Percentiles rank a stretch among this genome's conserved stretches.
Evolutionary conservation across 1,284 basidiomycete species (phyloP).

Genomic region (Fomitopsis pinicola): DNA sequence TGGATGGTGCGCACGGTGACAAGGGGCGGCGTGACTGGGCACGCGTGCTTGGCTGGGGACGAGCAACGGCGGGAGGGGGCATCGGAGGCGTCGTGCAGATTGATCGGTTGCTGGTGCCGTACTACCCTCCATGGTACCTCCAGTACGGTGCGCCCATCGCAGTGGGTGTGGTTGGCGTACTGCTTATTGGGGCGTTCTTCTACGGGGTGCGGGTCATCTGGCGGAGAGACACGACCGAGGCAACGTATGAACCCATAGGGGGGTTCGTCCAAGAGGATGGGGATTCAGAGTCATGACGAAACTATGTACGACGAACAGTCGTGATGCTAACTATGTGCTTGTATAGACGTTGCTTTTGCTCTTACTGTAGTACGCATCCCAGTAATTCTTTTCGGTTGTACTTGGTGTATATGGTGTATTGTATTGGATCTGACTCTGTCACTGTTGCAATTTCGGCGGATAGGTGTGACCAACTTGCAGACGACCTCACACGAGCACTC

Average conservation of each 20-base stretch:
- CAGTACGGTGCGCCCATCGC: constrained; percentile 61
- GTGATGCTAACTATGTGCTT: not conserved
- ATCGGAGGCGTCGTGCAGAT: constrained; percentile 87
- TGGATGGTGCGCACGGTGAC: constrained; percentile 82
- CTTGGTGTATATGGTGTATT: constrained; percentile 11
- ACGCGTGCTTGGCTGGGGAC: constrained; percentile 74
- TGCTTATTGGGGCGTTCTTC: constrained; percentile 68
- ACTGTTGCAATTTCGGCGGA: not conserved
- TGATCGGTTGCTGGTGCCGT: constrained; percentile 81
- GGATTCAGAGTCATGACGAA: constrained; percentile 25
- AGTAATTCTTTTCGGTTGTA: constrained; percentile 13
- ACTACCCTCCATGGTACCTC: constrained; percentile 79
- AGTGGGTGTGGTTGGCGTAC: constrained; percentile 52
- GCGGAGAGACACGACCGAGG: constrained; percentile 69
- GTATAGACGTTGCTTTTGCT: not conserved
- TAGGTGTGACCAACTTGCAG: too few relatives aligned
- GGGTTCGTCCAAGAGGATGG: constrained; percentile 68
- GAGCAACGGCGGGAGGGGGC: constrained; percentile 67
- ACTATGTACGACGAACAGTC: not conserved
- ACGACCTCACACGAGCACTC: too few relatives aligned
- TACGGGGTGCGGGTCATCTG: constrained; percentile 61
- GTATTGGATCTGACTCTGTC: not conserved
- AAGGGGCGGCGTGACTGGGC: constrained; percentile 73
- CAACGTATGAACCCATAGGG: constrained; percentile 81
- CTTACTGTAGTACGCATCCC: not conserved